Conservation (phyloP, 345 rosid species). For the Eucalyptus marginata region DNA sequence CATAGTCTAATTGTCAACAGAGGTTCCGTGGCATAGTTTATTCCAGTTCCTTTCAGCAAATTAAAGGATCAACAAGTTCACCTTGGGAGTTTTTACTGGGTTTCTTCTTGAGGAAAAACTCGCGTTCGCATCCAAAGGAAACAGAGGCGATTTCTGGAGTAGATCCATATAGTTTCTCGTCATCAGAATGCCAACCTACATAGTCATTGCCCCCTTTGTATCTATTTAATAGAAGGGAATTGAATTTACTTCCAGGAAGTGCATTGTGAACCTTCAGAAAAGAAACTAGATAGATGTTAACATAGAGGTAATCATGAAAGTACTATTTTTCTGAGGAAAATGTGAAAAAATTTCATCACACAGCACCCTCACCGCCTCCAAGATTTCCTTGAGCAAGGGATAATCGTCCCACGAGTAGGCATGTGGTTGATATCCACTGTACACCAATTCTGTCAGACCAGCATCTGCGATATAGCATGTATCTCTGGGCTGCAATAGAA, state of each 20-base stretch:
- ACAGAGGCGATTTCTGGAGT: slow-evolving; percentile 78
- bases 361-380: slow-evolving; percentile 43
- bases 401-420: slow-evolving; percentile 76
- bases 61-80: neutral
- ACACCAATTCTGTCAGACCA: slow-evolving; percentile 46
- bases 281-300: neutral
- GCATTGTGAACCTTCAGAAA: slow-evolving; percentile 48
- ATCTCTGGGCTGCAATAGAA: slow-evolving; percentile 58
- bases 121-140: slow-evolving; percentile 87
- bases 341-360: neutral
- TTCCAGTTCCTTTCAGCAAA: neutral
- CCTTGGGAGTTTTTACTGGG: slow-evolving; percentile 36
- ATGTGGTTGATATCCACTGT: slow-evolving; percentile 68
- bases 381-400: slow-evolving; percentile 64
- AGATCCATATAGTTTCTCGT: slow-evolving; percentile 88
- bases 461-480: slow-evolving; percentile 65
- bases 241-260: slow-evolving; percentile 80
- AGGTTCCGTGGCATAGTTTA: neutral
- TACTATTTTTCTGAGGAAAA: neutral
- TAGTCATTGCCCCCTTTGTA: slow-evolving; percentile 77
- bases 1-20: neutral
- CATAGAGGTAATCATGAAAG: neutral
- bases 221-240: slow-evolving; percentile 77
- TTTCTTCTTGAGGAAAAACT: slow-evolving; percentile 70
- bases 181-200: slow-evolving; percentile 92